These are phyloP conservation scores for Picochlorum sp. DNA, from an alignment of 139 green algal species.

Conservation along the genomic window DNA sequence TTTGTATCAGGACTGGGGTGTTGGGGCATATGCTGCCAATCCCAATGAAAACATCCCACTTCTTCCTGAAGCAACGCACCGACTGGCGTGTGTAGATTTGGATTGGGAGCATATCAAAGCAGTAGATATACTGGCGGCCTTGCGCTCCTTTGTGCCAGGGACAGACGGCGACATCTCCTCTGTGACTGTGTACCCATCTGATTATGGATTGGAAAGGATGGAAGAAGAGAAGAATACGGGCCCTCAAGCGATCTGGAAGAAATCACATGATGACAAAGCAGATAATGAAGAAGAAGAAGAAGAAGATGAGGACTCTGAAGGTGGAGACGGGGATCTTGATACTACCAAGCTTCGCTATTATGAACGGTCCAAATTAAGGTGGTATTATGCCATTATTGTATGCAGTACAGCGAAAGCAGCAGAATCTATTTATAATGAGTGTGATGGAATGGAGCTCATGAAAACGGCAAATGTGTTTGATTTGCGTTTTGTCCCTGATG, in stretches of 20 bases:
- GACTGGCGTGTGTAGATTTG: slow-evolving; percentile 81
- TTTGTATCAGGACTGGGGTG: slow-evolving; percentile 51
- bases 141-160: slow-evolving; percentile 68
- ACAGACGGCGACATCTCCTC: slow-evolving; percentile 23
- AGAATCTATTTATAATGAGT: slow-evolving; percentile 69
- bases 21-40: slow-evolving; percentile 62
- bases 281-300: slow-evolving; percentile 13
- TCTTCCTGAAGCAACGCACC: slow-evolving; percentile 21
- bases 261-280: slow-evolving; percentile 7
- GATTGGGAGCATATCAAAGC: slow-evolving; percentile 81
- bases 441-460: slow-evolving; percentile 83
- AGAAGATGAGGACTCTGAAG: slow-evolving; percentile 9
- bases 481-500: slow-evolving; percentile 86
- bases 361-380: slow-evolving; percentile 74
- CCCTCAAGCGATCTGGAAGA: slow-evolving; percentile 47
- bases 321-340: slow-evolving; percentile 43
- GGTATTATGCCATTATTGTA: slow-evolving; percentile 74
- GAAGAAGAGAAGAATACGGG: slow-evolving; percentile 63
- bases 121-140: slow-evolving; percentile 70
- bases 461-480: slow-evolving; percentile 64
- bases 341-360: slow-evolving; percentile 64
- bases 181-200: slow-evolving; percentile 86
- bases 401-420: slow-evolving; percentile 64
- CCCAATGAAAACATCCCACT: slow-evolving; percentile 46
- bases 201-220: slow-evolving; percentile 89